Evolutionary conservation across 2,329 filamentous ascomycete species (phyloP), one percentile per base, ranked within the genome.

Genomic region (Monilinia aucupariae): DNA sequence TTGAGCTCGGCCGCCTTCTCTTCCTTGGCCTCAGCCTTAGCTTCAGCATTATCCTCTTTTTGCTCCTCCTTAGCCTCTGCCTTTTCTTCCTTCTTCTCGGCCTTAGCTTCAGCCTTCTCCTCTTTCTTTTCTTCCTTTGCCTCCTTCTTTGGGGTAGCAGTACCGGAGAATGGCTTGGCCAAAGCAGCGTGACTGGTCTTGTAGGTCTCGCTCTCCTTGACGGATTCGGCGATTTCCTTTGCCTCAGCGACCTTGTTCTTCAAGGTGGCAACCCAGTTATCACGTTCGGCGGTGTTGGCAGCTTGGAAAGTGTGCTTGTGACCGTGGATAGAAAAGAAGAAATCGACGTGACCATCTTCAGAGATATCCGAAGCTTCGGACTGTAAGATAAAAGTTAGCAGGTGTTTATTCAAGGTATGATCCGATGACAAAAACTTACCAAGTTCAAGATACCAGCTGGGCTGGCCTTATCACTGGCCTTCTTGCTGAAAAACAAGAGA

Each of bases 241-340:
- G 91, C 92, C 80, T 96, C 91, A 59, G 86, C 83, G 60, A 90
- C 84, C 82, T 92, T 91, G 73, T 84, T 79, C 84, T 94, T 92
- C 71, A 96, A 77, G 73, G 92, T 89, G 67, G 86, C 79, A 72
- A 96, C 85, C 94, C 94, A 97, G 83, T 89, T 91, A 77, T 96
- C 91, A 75, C 93, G 92, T 80, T 97, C 92, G 64, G 85, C 80
- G 55, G 84, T 72, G 72, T 74, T 87, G 72, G 80, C 73, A 64
- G 93, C 91, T 85, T 97, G 93, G 83, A 99, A 96, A 65, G 84
- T 84, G 84, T 97, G 92, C 86, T 96, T 96, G 79, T 96, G 88
- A 71, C 89, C 89, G 78, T 89, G 87, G 74, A 90, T 79, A 75
- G 88, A 90, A 82, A 97, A 89, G 74, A 86, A 81, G 82, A 99